Evolutionary conservation across 1,139 yeast species (phyloP), one percentile per base, ranked within the genome.

Genomic region (Pichia sp.): DNA sequence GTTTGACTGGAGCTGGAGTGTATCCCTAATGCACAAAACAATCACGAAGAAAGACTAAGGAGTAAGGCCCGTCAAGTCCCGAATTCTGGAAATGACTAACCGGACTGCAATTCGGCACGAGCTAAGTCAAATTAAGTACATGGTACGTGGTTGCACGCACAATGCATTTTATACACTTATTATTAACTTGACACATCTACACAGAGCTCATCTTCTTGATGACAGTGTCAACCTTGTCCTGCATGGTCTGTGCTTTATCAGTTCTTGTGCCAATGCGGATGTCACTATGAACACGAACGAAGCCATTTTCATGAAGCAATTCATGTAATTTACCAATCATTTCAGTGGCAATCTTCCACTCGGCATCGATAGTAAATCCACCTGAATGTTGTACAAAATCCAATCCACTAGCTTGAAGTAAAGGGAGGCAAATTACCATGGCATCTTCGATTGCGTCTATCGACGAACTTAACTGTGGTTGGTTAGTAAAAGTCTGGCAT

Each of bases 341-440:
- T 24, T 66, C 72, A 73, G 77, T 80, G 3, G 85, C 94, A 39
- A 77, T 81, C 50, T 76, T 75, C 94, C 94, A 85, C 9, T 87
- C 87, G 0, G 94, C 95, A 48, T 81, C 82, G 50, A 83, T 80
- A 4, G 94, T 85, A 12, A 94, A 84, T 3, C 95, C 95, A 14
- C 41, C 41, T 8, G 25, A 30, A 25, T 38, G 41, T n/a, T 30
- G 28, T n/a, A 29, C 34, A 19, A 32, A 38, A 2, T 19, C 19
- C 6, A 27, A 28, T 3, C 39, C 41, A 19, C 37, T 35, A 13
- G 19, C 11, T 16, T 29, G 4, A 11, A 38, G 22, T 15, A 38
- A 12, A 5, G 34, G 34, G 6, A 19, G 14, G n/a, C 36, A 22
- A 3, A 22, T 26, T 9, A 12, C 16, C 11, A 38, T n/a, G 14